Conservation (phyloP, 192 early-diverging fungal genomes). For the Entomortierella chlamydospora region DNA sequence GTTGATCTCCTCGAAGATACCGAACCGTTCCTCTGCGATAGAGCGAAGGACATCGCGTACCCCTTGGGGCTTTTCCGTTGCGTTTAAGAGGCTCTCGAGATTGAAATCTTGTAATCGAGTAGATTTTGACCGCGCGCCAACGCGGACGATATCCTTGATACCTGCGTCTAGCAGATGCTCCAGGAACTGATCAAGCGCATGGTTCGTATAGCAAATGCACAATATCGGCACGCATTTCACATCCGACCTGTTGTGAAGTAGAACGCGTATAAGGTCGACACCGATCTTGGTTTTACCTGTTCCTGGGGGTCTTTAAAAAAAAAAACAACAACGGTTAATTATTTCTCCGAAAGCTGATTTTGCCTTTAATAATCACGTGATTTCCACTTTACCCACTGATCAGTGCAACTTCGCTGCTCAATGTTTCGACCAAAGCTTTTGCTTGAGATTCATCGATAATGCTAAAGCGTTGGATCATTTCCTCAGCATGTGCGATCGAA, state of each 20-base stretch:
- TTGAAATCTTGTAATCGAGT: slow-evolving; percentile 33
- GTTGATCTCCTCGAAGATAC: slow-evolving; percentile 7
- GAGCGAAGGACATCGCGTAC: slow-evolving; percentile 12
- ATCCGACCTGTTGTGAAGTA: slow-evolving; percentile 35
- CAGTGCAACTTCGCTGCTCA: slow-evolving; percentile 61
- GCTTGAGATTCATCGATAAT: slow-evolving; percentile 65
- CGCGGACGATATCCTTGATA: slow-evolving; percentile 56
- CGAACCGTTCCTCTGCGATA: background rate
- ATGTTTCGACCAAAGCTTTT: slow-evolving; percentile 58
- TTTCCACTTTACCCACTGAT: slow-evolving; percentile 62
- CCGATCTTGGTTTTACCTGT: slow-evolving; percentile 67
- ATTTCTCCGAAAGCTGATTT: background rate
- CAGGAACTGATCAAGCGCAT: slow-evolving; percentile 72
- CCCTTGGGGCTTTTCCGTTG: slow-evolving; percentile 11
- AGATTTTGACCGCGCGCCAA: slow-evolving; percentile 58
- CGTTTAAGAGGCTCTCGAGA: slow-evolving; percentile 23
- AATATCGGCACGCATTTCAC: slow-evolving; percentile 58
- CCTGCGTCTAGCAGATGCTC: slow-evolving; percentile 62
- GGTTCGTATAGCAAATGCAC: slow-evolving; percentile 68
- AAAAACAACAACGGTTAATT: no score
- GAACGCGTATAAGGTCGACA: slow-evolving; percentile 59
- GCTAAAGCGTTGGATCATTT: slow-evolving; percentile 16
- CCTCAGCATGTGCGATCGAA: slow-evolving; percentile 3
- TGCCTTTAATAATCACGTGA: background rate
- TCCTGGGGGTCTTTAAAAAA: slow-evolving; percentile 67